phyloP scores from a whole-genome alignment of 208 protist species.

The Crithidia fasciculata region DNA sequence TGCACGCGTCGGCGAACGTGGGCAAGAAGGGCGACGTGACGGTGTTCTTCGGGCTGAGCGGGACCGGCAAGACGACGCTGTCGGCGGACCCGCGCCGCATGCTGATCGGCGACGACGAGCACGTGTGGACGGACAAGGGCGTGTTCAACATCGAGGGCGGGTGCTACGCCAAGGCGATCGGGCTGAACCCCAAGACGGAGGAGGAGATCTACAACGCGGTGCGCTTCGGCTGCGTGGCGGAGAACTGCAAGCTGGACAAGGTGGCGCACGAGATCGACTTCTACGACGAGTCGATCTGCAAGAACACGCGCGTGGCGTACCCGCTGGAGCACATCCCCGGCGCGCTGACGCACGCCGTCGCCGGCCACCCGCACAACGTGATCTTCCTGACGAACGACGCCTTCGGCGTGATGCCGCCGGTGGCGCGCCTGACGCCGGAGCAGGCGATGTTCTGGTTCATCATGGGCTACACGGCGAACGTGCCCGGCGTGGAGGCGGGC shows the following conservation, averaged over 20 bases:
- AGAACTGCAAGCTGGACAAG: conserved; percentile 87
- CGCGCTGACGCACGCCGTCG: conserved; percentile 76
- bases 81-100: conserved; percentile 84
- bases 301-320: conserved; percentile 97
- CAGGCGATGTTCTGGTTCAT: conserved; percentile 97
- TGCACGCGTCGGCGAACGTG: conserved; percentile 95
- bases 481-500: conserved; percentile 94
- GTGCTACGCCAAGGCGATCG: conserved; percentile 94
- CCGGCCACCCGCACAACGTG: conserved; percentile 94
- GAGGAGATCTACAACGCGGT: conserved; percentile 94
- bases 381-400: conserved; percentile 98
- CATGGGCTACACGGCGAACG: conserved; percentile 94
- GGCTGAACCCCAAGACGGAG: conserved; percentile 89
- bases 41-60: conserved; percentile 92
- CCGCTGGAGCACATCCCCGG: conserved; percentile 95
- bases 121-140: conserved; percentile 90
- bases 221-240: conserved; percentile 83
- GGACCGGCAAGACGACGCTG: conserved; percentile 95
- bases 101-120: conserved; percentile 95
- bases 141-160: conserved; percentile 95
- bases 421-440: conserved; percentile 87
- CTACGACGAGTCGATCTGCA: conserved; percentile 92
- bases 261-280: conserved; percentile 90
- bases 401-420: conserved; percentile 97
- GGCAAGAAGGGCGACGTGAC: conserved; percentile 77